Percentiles rank a stretch among this genome's conserved stretches.
Conservation (phyloP, 2,329 filamentous ascomycete genomes). For the Ceratocystis albifundus region DNA sequence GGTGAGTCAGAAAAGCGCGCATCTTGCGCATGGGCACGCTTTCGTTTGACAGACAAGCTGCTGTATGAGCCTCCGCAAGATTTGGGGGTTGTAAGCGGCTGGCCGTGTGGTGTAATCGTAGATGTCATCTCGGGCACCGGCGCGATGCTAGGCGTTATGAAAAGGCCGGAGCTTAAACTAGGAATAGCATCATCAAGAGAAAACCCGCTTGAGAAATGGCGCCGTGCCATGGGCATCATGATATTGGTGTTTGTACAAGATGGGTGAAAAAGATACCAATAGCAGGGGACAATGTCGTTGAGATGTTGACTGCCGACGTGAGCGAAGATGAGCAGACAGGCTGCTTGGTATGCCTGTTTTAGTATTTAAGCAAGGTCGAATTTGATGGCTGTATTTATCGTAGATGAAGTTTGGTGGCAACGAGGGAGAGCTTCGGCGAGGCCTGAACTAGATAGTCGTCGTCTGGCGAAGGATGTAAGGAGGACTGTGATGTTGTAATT, state of each 20-base stretch:
- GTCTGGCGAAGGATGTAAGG: background rate
- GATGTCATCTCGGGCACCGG: background rate
- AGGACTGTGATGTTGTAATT: background rate
- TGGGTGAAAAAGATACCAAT: background rate
- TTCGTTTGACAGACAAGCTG: conserved; percentile 10
- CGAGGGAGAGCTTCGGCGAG: background rate
- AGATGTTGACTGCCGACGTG: background rate
- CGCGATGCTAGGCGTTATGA: background rate
- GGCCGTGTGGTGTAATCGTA: conserved; percentile 1
- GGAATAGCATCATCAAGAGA: conserved; percentile 14
- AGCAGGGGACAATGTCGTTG: background rate
- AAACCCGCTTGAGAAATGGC: conserved; percentile 13
- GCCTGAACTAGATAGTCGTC: background rate
- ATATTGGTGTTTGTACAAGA: background rate
- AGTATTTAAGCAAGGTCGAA: background rate
- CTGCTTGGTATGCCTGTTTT: background rate
- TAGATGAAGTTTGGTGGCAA: background rate
- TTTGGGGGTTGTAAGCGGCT: background rate
- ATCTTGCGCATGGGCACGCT: conserved; percentile 11
- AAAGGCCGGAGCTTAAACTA: conserved; percentile 7
- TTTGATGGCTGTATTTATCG: background rate
- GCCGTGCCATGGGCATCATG: conserved; percentile 15
- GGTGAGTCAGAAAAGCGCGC: background rate
- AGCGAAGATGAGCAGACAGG: too few species aligned
- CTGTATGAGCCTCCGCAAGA: background rate